A percentile compares a stretch with the other conserved stretches of the same genome.
These are phyloP conservation scores for Baorangia bicolor DNA, from an alignment of 768 basidiomycete species.

Conservation along the genomic window DNA sequence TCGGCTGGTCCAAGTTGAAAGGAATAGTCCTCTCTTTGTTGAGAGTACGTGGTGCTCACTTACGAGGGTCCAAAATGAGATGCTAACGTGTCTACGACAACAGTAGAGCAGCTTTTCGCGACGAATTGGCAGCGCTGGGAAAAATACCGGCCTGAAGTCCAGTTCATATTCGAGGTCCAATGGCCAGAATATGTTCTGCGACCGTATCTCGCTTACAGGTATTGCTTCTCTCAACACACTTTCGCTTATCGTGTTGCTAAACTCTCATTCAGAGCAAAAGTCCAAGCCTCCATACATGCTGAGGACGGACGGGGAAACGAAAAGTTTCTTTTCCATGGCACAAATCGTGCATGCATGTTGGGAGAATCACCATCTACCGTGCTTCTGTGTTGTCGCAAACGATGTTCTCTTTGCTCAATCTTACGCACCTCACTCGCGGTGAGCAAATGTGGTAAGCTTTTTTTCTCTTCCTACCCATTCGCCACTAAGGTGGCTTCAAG, in stretches of 20 bases:
- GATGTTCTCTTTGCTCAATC: constrained; percentile 14
- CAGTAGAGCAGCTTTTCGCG: constrained; percentile 8
- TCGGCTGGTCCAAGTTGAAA: constrained; percentile 8
- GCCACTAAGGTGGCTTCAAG: constrained; percentile 1
- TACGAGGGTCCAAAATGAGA: no score
- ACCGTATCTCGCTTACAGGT: constrained; percentile 14
- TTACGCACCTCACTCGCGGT: constrained; percentile 14
- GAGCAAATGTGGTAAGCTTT: constrained; percentile 7
- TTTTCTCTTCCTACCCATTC: not conserved
- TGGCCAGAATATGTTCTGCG: constrained; percentile 12
- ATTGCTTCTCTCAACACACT: not conserved
- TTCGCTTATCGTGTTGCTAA: not conserved
- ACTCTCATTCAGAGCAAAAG: not conserved
- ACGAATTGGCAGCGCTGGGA: constrained; percentile 12
- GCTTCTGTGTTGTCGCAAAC: constrained; percentile 2
- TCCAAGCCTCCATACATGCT: constrained; percentile 5
- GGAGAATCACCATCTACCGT: constrained; percentile 13
- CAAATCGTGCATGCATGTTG: constrained; percentile 14
- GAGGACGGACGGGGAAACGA: constrained; percentile 11
- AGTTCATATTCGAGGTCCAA: constrained; percentile 11
- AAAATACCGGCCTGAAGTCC: constrained; percentile 9
- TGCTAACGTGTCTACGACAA: not conserved
- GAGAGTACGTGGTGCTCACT: not conserved
- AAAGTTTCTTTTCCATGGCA: constrained; percentile 11
- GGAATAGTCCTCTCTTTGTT: constrained; percentile 1